Conservation (phyloP, 2,329 filamentous ascomycete genomes). For the Lachnellula subtilissima region DNA sequence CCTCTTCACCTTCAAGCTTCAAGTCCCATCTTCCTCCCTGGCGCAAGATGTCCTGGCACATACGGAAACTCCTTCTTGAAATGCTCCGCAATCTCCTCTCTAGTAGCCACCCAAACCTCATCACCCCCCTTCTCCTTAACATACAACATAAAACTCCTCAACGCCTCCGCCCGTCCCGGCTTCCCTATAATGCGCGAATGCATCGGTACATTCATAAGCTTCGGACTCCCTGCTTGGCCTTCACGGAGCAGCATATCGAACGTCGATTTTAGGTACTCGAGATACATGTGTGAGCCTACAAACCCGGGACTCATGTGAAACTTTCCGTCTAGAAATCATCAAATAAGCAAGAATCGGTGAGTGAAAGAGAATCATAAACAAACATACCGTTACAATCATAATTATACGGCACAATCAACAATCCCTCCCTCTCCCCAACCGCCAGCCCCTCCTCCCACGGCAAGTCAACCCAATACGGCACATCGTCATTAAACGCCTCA, state of each 20-base stretch:
- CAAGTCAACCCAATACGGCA: constrained; percentile 51
- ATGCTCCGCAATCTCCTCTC: constrained; percentile 46
- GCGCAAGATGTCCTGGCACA: constrained; percentile 30
- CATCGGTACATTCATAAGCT: constrained; percentile 53
- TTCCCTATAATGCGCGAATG: constrained; percentile 48
- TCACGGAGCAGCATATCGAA: constrained; percentile 49
- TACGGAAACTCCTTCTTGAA: constrained; percentile 46
- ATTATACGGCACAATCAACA: constrained; percentile 48
- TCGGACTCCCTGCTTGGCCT: constrained; percentile 36
- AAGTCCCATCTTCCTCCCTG: constrained; percentile 25
- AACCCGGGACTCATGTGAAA: constrained; percentile 23
- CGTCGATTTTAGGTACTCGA: constrained; percentile 42
- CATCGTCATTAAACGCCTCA: constrained; percentile 47
- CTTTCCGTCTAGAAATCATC: constrained; percentile 15
- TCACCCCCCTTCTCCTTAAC: constrained; percentile 41
- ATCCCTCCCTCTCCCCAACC: constrained; percentile 37
- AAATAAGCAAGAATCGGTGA: constrained; percentile 29
- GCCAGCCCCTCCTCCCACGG: constrained; percentile 40
- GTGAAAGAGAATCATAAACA: constrained; percentile 29
- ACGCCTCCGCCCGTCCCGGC: constrained; percentile 45
- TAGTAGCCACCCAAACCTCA: constrained; percentile 48
- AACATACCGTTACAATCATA: constrained; percentile 47
- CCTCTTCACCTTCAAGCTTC: neutral
- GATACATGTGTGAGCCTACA: constrained; percentile 14
- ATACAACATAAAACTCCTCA: constrained; percentile 49